phyloP scores from a whole-genome alignment of 2,329 filamentous ascomycete species.

The Colletotrichum gigasporum region DNA sequence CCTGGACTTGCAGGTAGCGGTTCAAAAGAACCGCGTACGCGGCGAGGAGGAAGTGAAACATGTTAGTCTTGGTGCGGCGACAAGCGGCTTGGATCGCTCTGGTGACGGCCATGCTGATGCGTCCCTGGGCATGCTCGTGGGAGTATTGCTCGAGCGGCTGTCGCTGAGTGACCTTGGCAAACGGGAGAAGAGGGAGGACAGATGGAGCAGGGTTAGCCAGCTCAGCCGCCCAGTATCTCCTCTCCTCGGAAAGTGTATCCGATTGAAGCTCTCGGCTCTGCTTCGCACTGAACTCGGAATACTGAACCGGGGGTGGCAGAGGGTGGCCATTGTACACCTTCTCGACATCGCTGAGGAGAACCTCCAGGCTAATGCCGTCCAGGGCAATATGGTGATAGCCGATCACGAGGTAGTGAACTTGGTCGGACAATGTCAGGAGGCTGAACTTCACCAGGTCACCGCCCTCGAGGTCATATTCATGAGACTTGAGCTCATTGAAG shows the following conservation, averaged over 20 bases:
- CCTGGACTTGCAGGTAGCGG: conserved; percentile 32
- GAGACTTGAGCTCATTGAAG: neutral
- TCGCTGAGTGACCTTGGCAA: neutral
- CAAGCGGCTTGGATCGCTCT: neutral
- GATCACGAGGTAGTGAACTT: neutral
- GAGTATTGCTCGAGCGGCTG: neutral
- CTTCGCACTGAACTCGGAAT: neutral
- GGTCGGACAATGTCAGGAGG: neutral
- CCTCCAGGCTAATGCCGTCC: neutral
- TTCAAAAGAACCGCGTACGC: conserved; percentile 36
- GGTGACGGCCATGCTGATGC: neutral
- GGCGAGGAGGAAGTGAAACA: conserved; percentile 58
- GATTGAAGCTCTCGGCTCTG: neutral
- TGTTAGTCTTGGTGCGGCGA: conserved; percentile 15
- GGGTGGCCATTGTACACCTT: neutral
- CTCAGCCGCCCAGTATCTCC: neutral
- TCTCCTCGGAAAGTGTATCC: neutral
- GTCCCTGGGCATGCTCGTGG: neutral
- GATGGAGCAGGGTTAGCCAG: neutral
- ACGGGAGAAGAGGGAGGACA: neutral
- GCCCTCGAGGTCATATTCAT: neutral
- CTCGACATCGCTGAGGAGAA: neutral
- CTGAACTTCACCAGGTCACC: neutral
- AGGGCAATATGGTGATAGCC: neutral
- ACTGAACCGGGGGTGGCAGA: neutral